Evolutionary conservation across 2,329 filamentous ascomycete genomes (phyloP), one percentile per base, ranked within the genome.

Genomic region (Rutstroemia sp.): DNA sequence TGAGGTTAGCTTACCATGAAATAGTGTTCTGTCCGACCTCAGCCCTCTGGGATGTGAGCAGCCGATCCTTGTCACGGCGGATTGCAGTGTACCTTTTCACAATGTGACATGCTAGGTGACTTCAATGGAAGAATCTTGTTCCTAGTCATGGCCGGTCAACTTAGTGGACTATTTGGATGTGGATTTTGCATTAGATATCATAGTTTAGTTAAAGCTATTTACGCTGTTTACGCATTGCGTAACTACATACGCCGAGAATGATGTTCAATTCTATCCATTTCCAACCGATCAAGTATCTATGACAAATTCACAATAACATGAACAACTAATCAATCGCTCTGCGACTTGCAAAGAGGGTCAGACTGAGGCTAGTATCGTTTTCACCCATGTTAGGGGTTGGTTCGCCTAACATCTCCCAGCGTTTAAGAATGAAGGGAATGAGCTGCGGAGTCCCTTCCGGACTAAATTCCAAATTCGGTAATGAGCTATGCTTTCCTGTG

Each of bases 331-430:
- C 41, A 41, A 49, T 30, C 7, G 62, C 61, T 57, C 62, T 62
- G 46, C 80, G 79, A 2, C 88, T 86, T 56, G 86, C 85, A 70
- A 92, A 92, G 19, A 92, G 71, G 16, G 78, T 80, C 64, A 92
- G 71, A 68, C 83, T 90, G 59, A 92, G 72, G 65, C 85, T 86
- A 23, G 87, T 89, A 67, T 92, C 88, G 67, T 92, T 92, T 65
- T 87, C 85, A 23, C 82, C 84, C 21, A 88, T 78, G 54, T 82
- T 83, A 0, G 86, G 85, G 18, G 86, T 87, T 16, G 81, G 80
- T 65, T 91, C 88, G 6, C 84, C 86, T 51, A 92, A 74, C 54
- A 88, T 77, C 69, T 92, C 88, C 88, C 88, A 92, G 45, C 83
- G 75, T 19, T 85, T 77, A 48, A 88, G 74, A 27, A 77, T 67